These are phyloP conservation scores for Didymella glomerata DNA, from an alignment of 2,329 filamentous ascomycete genomes.

Conservation along the genomic window DNA sequence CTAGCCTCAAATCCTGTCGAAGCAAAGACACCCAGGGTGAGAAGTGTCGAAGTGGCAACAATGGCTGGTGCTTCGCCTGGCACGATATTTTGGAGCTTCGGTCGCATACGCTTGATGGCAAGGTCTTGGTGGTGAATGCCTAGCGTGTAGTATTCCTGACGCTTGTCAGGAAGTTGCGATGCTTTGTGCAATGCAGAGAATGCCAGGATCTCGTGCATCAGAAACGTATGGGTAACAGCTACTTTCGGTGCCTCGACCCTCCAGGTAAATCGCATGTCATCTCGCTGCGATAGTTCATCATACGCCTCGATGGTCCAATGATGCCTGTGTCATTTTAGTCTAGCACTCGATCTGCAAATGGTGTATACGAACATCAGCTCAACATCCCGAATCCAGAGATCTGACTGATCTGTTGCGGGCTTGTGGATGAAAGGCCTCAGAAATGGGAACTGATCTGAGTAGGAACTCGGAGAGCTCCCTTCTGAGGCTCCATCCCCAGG, in stretches of 20 bases:
- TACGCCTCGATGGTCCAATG: conserved; percentile 45
- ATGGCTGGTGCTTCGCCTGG: conserved; percentile 43
- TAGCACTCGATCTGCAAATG: not conserved
- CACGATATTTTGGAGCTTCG: conserved; percentile 40
- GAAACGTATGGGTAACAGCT: conserved; percentile 46
- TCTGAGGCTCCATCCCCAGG: conserved; percentile 30
- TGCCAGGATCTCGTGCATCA: conserved; percentile 55
- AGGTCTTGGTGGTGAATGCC: conserved; percentile 50
- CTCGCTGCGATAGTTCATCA: conserved; percentile 33
- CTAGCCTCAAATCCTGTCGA: conserved; percentile 40
- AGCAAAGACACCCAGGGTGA: conserved; percentile 45
- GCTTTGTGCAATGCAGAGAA: conserved; percentile 53
- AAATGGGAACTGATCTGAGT: conserved; percentile 44
- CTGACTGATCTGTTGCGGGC: conserved; percentile 28
- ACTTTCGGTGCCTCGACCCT: conserved; percentile 45
- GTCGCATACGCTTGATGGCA: conserved; percentile 45
- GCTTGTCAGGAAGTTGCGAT: conserved; percentile 37
- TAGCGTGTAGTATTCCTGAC: conserved; percentile 42
- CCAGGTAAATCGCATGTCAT: conserved; percentile 46
- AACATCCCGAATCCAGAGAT: conserved; percentile 46
- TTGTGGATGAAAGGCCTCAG: conserved; percentile 43
- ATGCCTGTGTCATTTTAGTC: conserved; percentile 31
- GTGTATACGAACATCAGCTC: conserved; percentile 43
- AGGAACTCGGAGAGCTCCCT: conserved; percentile 38
- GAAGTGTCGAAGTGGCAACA: conserved; percentile 43